Percentiles rank a stretch among this genome's conserved stretches.
Evolutionary conservation across 371 early-diverging fungal genomes (phyloP).

Genomic region (Mortierella sp.): DNA sequence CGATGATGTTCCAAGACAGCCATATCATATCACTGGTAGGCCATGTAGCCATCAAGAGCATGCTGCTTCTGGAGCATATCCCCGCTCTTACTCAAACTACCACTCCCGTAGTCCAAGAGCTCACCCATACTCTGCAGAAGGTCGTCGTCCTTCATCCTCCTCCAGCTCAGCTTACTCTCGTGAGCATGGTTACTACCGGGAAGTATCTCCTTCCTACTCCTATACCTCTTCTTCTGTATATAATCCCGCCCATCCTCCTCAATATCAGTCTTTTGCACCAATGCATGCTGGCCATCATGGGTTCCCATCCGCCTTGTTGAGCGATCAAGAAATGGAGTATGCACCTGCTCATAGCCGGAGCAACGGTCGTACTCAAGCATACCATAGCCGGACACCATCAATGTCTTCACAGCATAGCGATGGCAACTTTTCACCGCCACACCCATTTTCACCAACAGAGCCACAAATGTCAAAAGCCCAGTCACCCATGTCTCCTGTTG

Average conservation of each 20-base stretch:
- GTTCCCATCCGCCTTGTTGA: slow-evolving; percentile 25
- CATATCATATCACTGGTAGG: background rate
- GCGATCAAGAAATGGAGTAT: slow-evolving; percentile 34
- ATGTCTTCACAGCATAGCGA: slow-evolving; percentile 57
- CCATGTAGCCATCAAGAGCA: slow-evolving; percentile 23
- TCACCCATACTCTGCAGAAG: slow-evolving; percentile 6
- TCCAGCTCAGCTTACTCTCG: slow-evolving; percentile 17
- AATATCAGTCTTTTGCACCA: slow-evolving; percentile 9
- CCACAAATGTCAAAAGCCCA: slow-evolving; percentile 15
- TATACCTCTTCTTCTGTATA: slow-evolving; percentile 36
- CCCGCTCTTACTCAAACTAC: slow-evolving; percentile 20
- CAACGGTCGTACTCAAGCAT: slow-evolving; percentile 5
- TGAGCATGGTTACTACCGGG: slow-evolving; percentile 19
- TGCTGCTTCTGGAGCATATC: background rate
- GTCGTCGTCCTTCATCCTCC: slow-evolving; percentile 19
- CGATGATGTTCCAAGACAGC: slow-evolving; percentile 10
- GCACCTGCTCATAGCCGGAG: slow-evolving; percentile 11
- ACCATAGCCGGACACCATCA: slow-evolving; percentile 52
- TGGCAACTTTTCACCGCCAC: slow-evolving; percentile 41
- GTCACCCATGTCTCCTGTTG: background rate
- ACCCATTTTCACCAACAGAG: slow-evolving; percentile 43
- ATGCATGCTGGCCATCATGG: slow-evolving; percentile 36
- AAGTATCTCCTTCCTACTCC: slow-evolving; percentile 28
- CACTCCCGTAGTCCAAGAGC: slow-evolving; percentile 16
- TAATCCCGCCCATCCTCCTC: slow-evolving; percentile 5